Conservation (phyloP, 2,329 filamentous ascomycete species). For the Dactylellina leptospora region DNA sequence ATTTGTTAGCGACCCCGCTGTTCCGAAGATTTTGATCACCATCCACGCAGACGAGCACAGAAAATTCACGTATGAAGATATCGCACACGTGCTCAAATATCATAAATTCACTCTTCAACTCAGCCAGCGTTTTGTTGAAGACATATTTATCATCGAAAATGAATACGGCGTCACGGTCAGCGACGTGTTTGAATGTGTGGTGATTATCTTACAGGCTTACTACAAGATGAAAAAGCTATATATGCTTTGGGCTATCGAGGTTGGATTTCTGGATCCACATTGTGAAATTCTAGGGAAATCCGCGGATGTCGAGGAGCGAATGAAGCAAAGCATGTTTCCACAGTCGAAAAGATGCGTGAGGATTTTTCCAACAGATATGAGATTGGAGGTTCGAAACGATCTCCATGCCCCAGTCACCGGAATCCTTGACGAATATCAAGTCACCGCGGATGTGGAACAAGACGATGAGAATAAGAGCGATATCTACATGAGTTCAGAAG, state of each 20-base stretch:
- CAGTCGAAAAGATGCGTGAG: conserved; percentile 11
- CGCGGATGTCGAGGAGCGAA: background rate
- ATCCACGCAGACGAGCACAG: conserved; percentile 9
- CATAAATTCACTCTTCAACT: background rate
- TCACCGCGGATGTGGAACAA: background rate
- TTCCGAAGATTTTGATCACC: conserved; percentile 7
- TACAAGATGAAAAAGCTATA: background rate
- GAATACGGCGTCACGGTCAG: background rate
- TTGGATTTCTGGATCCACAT: conserved; percentile 7
- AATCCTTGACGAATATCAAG: background rate
- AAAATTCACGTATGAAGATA: background rate
- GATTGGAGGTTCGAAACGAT: conserved; percentile 21
- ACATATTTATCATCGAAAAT: conserved; percentile 17
- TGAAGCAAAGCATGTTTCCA: background rate
- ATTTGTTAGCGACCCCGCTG: conserved; percentile 21
- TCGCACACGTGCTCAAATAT: background rate
- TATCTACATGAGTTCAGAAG: background rate
- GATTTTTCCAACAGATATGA: conserved; percentile 8
- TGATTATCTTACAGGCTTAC: background rate
- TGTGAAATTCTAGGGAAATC: background rate
- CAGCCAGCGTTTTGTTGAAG: conserved; percentile 4
- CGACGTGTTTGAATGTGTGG: background rate
- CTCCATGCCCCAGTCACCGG: background rate
- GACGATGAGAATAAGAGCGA: conserved; percentile 5
- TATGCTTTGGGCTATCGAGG: conserved; percentile 32